Base-by-base conservation (phyloP, 192 early-diverging fungal genomes). In the Geranomyces michiganensis region DNA sequence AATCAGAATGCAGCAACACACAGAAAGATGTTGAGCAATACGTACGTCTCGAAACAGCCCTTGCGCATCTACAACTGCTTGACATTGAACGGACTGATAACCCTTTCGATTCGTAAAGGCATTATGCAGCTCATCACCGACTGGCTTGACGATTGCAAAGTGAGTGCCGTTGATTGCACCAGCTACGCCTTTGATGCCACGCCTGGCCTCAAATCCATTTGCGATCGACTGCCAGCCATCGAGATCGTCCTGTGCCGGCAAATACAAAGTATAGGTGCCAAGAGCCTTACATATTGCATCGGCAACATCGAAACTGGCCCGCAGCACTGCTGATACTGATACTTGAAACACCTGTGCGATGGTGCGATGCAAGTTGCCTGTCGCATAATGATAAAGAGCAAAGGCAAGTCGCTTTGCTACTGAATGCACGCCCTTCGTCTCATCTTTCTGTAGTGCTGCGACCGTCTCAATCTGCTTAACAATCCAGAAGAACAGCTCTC, bases 81-180 rank as follows among this genome's bases (percentile, higher is more conserved):
- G 58, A 32, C 58, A 60, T 26, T 31, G 15, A 60, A 60, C 27
- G 1, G 31, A 60, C 17, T 60, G 58, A 2, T 1, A 8, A 3
- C 58, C 58, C 58, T 60, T 60, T 2, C 58, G 22, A 29, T 60
- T 60, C 6, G 58, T 60, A 29, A 26, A 60, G 14, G 58, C 58
- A 60, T 60, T 60, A 17, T 60, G 58, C 5, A 60, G 7, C 58
- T 60, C 58, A 60, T 60, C 58, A 6, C 58, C 22, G 22, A 29
- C 27, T 7, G 58, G 58, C 31, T 60, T 60, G 4, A 26, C 22
- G 17, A 60, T 26, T 4, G 4, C 3, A 17, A 60, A 60, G 58
- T 60, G 58, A 3, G 58, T 60, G 27, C 58, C 58, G 58, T 60
- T 27, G 9, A 60, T 60, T 24, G 58, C 58, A 8, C 58, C 58